Conservation (phyloP, 225 moss, liverwort and hornwort species). For the Anthoceros angustus region DNA sequence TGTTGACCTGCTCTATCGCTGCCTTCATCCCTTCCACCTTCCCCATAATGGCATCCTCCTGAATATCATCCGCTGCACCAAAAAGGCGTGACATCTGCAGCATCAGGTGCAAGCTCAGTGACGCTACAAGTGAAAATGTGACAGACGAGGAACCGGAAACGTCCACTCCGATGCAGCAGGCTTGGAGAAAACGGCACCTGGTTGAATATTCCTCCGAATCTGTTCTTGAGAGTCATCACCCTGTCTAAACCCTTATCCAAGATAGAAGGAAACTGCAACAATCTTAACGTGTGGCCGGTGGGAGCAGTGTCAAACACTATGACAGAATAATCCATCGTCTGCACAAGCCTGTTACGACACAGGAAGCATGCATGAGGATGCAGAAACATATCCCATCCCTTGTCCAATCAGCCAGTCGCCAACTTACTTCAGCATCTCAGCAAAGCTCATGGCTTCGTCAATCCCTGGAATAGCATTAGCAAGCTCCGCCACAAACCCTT, state of each 20-base stretch:
- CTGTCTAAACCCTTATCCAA: conserved; percentile 85
- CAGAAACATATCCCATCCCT: too few relatives aligned
- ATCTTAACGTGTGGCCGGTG: conserved; percentile 68
- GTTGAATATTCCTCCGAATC: conserved; percentile 70
- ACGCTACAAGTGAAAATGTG: conserved; percentile 19
- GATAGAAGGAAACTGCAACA: conserved; percentile 81
- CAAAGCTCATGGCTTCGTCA: conserved; percentile 99
- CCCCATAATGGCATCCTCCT: conserved; percentile 69
- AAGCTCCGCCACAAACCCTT: conserved; percentile 77
- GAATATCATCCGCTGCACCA: conserved; percentile 71
- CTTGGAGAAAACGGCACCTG: conserved; percentile 21
- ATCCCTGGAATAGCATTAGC: conserved; percentile 92
- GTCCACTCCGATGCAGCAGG: not conserved
- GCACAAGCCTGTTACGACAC: conserved; percentile 41
- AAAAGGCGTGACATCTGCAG: conserved; percentile 69
- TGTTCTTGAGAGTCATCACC: conserved; percentile 72
- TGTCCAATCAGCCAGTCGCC: too few relatives aligned
- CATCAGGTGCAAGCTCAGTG: conserved; percentile 26
- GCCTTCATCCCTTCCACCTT: conserved; percentile 80
- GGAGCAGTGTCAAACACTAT: conserved; percentile 98
- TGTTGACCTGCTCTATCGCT: conserved; percentile 83
- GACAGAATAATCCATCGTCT: conserved; percentile 94
- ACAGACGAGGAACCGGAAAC: conserved; percentile 8
- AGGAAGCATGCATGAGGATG: too few relatives aligned
- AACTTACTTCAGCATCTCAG: conserved; percentile 87